Evolutionary conservation across 2,329 filamentous ascomycete genomes (phyloP).

Genomic region (Cryoendolithus antarcticus): DNA sequence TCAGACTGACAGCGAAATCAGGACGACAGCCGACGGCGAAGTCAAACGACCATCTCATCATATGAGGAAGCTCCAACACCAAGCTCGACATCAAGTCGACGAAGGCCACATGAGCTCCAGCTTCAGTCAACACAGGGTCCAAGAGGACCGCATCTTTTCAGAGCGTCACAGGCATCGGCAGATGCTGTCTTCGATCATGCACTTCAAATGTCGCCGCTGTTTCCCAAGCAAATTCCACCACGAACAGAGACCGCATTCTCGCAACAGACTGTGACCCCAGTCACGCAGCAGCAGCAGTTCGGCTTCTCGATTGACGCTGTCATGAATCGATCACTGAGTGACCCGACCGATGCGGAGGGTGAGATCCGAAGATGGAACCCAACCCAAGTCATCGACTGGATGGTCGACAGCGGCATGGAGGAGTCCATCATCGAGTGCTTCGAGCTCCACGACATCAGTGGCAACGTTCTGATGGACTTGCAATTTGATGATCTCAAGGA

Average conservation of each 20-base stretch:
- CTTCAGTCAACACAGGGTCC: constrained; percentile 66
- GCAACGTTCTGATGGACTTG: constrained; percentile 74
- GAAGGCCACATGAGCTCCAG: constrained; percentile 50
- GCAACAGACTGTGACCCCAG: constrained; percentile 19
- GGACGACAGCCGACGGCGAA: constrained; percentile 48
- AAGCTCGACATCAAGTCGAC: constrained; percentile 43
- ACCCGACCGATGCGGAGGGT: constrained; percentile 9
- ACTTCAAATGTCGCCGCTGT: constrained; percentile 61
- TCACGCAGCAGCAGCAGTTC: constrained; percentile 6
- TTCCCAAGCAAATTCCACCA: constrained; percentile 47
- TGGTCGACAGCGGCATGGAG: constrained; percentile 75
- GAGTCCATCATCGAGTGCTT: constrained; percentile 68
- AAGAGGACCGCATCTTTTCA: constrained; percentile 75
- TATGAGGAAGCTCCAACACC: constrained; percentile 77
- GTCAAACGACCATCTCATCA: constrained; percentile 76
- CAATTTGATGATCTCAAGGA: constrained; percentile 82
- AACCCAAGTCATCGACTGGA: constrained; percentile 70
- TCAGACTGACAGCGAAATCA: constrained; percentile 13
- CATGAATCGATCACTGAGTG: constrained; percentile 4
- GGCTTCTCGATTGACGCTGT: constrained; percentile 20
- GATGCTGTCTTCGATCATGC: constrained; percentile 38
- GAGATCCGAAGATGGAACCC: constrained; percentile 55
- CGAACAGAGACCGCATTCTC: constrained; percentile 31
- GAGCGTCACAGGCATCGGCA: constrained; percentile 51
- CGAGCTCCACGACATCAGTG: constrained; percentile 82